Conservation (phyloP, 768 basidiomycete species). For the Rhizopogon vinicolor region DNA sequence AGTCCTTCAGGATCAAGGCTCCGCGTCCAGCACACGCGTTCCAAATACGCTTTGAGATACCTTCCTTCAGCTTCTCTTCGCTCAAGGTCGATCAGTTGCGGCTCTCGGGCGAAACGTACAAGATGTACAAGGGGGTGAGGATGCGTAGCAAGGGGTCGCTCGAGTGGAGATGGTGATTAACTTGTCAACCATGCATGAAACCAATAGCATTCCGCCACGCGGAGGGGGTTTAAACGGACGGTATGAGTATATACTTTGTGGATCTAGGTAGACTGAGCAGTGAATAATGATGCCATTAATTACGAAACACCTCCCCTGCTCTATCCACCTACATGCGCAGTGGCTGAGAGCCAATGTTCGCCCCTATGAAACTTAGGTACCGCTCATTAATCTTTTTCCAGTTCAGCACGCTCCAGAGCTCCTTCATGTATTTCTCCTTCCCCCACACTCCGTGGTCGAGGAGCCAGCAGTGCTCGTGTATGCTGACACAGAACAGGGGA, state of each 20-base stretch:
- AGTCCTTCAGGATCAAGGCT: conserved; percentile 30
- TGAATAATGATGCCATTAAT: conserved; percentile 16
- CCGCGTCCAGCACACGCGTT: conserved; percentile 74
- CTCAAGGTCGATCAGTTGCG: conserved; percentile 85
- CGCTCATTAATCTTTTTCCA: conserved; percentile 55
- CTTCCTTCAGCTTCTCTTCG: conserved; percentile 67
- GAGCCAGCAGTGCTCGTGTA: conserved; percentile 87
- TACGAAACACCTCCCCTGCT: conserved; percentile 3
- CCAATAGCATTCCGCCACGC: not conserved
- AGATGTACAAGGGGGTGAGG: conserved; percentile 89
- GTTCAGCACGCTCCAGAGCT: conserved; percentile 81
- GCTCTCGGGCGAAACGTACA: conserved; percentile 75
- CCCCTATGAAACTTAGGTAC: conserved; percentile 21
- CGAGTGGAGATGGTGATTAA: conserved; percentile 28
- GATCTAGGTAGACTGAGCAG: conserved; percentile 14
- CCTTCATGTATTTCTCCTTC: conserved; percentile 77
- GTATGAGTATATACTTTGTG: conserved; percentile 10
- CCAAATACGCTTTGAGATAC: conserved; percentile 66
- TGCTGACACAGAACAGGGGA: conserved; percentile 74
- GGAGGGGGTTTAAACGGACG: conserved; percentile 4
- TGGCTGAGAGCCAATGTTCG: not conserved
- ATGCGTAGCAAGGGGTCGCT: conserved; percentile 36
- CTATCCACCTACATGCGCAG: conserved; percentile 1
- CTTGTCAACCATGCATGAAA: not conserved
- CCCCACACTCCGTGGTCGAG: conserved; percentile 90